Conservation (phyloP, 2,329 filamentous ascomycete species). For the Paecilomyces formosus region DNA sequence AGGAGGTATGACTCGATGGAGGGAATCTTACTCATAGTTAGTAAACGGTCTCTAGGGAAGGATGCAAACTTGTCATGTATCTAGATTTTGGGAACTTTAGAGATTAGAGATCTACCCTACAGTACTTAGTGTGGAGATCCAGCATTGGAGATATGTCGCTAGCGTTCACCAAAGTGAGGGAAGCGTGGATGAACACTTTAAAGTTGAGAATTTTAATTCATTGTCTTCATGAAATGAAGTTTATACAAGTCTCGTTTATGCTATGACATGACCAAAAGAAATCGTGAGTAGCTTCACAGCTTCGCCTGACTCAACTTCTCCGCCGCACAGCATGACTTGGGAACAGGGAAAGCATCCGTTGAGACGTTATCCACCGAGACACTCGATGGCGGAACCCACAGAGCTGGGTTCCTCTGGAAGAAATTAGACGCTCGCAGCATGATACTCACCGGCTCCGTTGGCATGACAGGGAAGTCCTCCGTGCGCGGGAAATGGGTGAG, state of each 20-base stretch:
- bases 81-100: too few relatives aligned
- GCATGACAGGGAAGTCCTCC: constrained; percentile 55
- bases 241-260: not conserved
- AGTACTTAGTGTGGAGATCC: too few relatives aligned
- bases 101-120: not conserved
- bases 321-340: not conserved
- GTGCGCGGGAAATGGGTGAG: constrained; percentile 45
- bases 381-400: constrained; percentile 46
- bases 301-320: not conserved
- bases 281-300: not conserved
- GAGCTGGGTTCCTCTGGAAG: constrained; percentile 51
- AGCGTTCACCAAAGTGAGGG: not conserved
- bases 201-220: not conserved
- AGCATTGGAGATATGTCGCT: not conserved
- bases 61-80: too few relatives aligned
- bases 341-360: constrained; percentile 15
- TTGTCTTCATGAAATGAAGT: not conserved
- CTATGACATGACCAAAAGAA: not conserved
- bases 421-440: constrained; percentile 53
- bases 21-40: too few relatives aligned
- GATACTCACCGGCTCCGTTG: constrained; percentile 51
- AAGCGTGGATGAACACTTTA: not conserved
- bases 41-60: too few relatives aligned
- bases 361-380: constrained; percentile 18
- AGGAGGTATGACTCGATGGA: too few relatives aligned